Conservation (phyloP, 805 yeast genomes). For the Barnettozyma californica region DNA sequence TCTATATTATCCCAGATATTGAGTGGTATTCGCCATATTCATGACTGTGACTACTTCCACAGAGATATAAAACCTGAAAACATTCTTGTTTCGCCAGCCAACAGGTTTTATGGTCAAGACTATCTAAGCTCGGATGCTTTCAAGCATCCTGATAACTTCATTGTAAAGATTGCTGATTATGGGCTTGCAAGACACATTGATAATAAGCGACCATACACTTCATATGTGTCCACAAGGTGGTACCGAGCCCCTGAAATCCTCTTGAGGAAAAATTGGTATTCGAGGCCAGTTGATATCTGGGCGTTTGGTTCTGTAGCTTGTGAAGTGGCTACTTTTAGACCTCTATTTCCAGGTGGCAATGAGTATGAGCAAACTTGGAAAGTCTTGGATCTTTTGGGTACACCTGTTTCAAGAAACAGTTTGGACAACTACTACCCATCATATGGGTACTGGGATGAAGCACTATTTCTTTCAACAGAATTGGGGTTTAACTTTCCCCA, state of each 20-base stretch:
- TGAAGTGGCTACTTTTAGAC: conserved; percentile 65
- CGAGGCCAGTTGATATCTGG: conserved; percentile 77
- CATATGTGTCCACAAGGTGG: conserved; percentile 83
- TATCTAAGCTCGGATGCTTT: conserved; percentile 20
- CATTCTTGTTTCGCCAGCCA: conserved; percentile 61
- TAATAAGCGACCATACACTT: conserved; percentile 55
- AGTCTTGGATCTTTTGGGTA: conserved; percentile 65
- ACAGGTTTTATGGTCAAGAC: conserved; percentile 42
- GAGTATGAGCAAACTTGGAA: conserved; percentile 75
- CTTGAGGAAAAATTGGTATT: conserved; percentile 54
- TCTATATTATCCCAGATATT: conserved; percentile 68
- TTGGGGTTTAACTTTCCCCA: conserved; percentile 54
- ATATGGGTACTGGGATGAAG: conserved; percentile 76
- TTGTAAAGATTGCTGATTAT: conserved; percentile 74
- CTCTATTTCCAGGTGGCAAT: conserved; percentile 79
- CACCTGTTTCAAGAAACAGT: conserved; percentile 44
- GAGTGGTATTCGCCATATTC: conserved; percentile 80
- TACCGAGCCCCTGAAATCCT: conserved; percentile 80
- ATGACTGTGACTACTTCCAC: conserved; percentile 61
- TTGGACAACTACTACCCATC: conserved; percentile 34
- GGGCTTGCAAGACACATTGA: conserved; percentile 65
- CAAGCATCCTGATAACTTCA: conserved; percentile 36
- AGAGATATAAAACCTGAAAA: conserved; percentile 95
- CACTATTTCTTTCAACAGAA: conserved; percentile 42
- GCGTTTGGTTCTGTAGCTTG: conserved; percentile 78